Base-by-base conservation (phyloP, 2,329 filamentous ascomycete genomes). In the Sarocladium brachiariae region DNA sequence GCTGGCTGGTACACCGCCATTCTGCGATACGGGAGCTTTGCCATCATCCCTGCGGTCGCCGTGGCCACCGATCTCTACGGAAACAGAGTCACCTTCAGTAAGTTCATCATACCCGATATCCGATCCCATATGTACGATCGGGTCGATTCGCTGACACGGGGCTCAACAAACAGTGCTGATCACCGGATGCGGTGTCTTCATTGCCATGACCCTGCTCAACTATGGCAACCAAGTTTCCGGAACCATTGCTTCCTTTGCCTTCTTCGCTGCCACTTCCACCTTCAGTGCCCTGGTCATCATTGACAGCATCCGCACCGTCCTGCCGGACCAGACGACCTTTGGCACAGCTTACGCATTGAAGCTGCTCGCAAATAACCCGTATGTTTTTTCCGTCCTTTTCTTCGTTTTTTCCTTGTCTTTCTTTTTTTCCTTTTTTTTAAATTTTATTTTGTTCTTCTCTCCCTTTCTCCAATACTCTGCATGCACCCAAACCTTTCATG, bases 1-100 rank as follows among this genome's bases (percentile, higher is more conserved):
- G 78, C 77, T 0, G 77, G 77, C 1, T 81, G 76, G 76, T 81
- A 80, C 55, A 72, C 72, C 11, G 65, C 75, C 3, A 61, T 74
- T 34, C 62, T 70, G 1, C 73, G 78, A 54, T 80, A 79, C 58
- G 47, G 52, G 47, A 66, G 66, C 4, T 80, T 80, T 62, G 77
- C 80, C 56, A 53, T 80, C 1, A 74, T 80, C 1, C 76, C 77
- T 0, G 60, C 70, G 1, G 53, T 80, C 13, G 76, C 75, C 2
- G 56, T 76, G 1, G 74, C 77, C 52, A 67, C 80, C 23, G 76
- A 80, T 58, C 27, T 77, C 0, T 63, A 73, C 11, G 77, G 76
- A 2, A 69, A 78, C 14, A 67, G 77, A 8, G 64, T 76, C 1
- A 64, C 65, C 13, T 27, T 53, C 14, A 48, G 35, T 50, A 18